Evolutionary conservation across 2,329 filamentous ascomycete species (phyloP), one percentile per base, ranked within the genome.

Genomic region (Pseudocercospora crystallina): DNA sequence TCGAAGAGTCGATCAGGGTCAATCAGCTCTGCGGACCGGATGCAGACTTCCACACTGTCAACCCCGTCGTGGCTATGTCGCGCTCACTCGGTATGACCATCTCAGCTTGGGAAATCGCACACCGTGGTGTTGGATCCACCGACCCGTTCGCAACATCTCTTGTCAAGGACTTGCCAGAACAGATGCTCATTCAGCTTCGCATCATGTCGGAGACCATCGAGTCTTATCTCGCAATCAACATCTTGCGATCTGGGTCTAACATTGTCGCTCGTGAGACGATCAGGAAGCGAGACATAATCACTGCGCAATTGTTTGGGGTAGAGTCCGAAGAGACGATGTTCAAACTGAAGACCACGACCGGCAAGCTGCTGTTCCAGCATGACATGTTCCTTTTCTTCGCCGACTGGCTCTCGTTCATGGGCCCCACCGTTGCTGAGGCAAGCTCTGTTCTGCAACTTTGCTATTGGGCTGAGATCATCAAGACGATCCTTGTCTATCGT

Each of bases 381-480:
- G 90, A 95, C 63, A 75, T 83, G 0, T 95, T 95, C 68, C 71
- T 88, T 2, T 95, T 96, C 71, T 74, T 97, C 46, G 84, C 88
- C 11, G 88, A 96, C 66, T 68, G 66, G 65, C 47, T 68, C 7
- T 50, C 59, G 2, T 59, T 66, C 43, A 61, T 65, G 51, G 61
- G 55, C 2, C 62, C 65, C 3, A 54, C 42, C 39, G 59, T 66
- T 8, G 58, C 59, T 1, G 64, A 67, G 41, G 65, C 66, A 12
- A 50, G 53, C 8, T 59, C 96, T 68, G 70, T 97, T 44, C 72
- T 97, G 43, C 84, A 87, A 33, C 76, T 97, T 39, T 96, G 90
- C 72, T 96, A 95, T 66, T 79, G 95, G 48, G 89, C 89, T 2
- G 94, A 99, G 71, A 83, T 99, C 50, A 83, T 95, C 53, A 95